A percentile compares a stretch with the other conserved stretches of the same genome.
Conservation (phyloP, 129 eudicot genomes). For the Arctium lappa region DNA sequence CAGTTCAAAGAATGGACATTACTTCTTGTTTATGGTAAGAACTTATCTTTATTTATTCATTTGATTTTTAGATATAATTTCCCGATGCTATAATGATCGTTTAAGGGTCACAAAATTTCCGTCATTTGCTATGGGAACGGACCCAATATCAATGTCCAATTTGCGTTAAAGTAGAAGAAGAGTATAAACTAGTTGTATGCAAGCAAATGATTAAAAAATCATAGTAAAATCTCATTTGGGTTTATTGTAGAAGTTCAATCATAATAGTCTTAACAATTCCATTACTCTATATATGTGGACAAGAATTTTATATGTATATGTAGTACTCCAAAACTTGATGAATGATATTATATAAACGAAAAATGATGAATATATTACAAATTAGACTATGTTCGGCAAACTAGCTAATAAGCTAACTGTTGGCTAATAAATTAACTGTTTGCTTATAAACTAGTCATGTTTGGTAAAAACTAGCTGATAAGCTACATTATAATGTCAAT, state of each 20-base stretch:
- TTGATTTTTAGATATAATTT: background rate
- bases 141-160: background rate
- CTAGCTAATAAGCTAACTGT: background rate
- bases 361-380: background rate
- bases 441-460: background rate
- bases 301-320: background rate
- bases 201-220: background rate
- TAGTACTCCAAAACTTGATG: background rate
- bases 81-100: background rate
- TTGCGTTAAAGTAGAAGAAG: background rate
- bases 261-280: background rate
- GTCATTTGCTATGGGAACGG: background rate
- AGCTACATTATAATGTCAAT: background rate
- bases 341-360: background rate
- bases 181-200: background rate
- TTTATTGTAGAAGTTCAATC: background rate
- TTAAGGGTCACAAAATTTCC: background rate
- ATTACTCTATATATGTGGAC: background rate
- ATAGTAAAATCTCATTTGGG: background rate
- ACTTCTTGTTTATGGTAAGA: slow-evolving; percentile 20
- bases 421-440: background rate
- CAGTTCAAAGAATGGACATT: background rate
- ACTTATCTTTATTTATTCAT: background rate
- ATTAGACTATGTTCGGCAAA: background rate
- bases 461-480: background rate